Evolutionary conservation across 805 yeast genomes (phyloP).

Genomic region (Teunomyces stri): DNA sequence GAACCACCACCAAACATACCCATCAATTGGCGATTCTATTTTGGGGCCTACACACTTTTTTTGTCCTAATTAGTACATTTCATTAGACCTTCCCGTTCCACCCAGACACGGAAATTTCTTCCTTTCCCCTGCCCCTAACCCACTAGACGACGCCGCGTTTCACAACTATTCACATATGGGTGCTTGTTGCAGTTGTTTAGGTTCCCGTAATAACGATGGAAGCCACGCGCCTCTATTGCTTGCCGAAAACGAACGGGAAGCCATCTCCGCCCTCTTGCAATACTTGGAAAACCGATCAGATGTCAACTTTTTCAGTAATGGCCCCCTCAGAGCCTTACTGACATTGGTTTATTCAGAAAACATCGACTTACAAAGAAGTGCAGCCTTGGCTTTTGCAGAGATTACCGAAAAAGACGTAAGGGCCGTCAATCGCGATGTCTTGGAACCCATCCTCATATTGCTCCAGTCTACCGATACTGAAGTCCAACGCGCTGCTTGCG

Average conservation of each 20-base stretch:
- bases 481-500: slow-evolving; percentile 98
- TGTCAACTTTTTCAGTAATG: slow-evolving; percentile 84
- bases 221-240: slow-evolving; percentile 70
- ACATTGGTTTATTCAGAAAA: slow-evolving; percentile 94
- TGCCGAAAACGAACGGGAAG: slow-evolving; percentile 96
- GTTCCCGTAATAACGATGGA: slow-evolving; percentile 49
- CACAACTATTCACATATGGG: slow-evolving; percentile 28
- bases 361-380: slow-evolving; percentile 91
- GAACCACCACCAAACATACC: background rate
- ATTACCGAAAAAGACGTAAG: slow-evolving; percentile 95
- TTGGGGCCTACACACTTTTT: background rate
- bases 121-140: background rate
- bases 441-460: slow-evolving; percentile 88
- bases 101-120: background rate
- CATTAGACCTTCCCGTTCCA: background rate
- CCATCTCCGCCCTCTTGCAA: slow-evolving; percentile 84
- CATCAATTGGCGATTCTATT: slow-evolving; percentile 1
- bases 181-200: slow-evolving; percentile 41
- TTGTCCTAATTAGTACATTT: background rate
- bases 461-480: slow-evolving; percentile 87
- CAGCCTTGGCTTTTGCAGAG: slow-evolving; percentile 97
- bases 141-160: background rate
- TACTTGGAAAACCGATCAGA: slow-evolving; percentile 84
- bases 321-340: slow-evolving; percentile 84
- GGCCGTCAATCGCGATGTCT: slow-evolving; percentile 83